phyloP scores from a whole-genome alignment of 202 grass and related monocot species.

The Dendrocalamus latiflorus region DNA sequence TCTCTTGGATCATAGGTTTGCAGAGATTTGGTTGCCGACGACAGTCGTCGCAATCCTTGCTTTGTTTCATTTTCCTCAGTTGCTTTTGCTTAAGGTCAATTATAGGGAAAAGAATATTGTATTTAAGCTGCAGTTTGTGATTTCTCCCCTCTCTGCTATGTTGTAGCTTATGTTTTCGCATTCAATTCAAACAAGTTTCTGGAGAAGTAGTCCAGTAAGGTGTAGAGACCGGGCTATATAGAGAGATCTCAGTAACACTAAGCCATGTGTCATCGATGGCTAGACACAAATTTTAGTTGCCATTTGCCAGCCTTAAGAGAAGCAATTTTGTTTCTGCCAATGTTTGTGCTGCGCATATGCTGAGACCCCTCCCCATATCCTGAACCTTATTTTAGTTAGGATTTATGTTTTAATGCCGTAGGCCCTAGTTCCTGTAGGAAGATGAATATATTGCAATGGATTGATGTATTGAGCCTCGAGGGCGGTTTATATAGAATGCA shows the following conservation, averaged over 20 bases:
- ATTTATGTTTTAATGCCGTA: neutral
- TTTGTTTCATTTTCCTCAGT: constrained; percentile 16
- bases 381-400: neutral
- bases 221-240: neutral
- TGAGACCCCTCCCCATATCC: neutral
- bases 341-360: neutral
- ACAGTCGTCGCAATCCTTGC: neutral
- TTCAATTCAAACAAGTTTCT: constrained; percentile 1
- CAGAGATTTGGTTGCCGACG: neutral
- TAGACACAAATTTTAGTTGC: neutral
- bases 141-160: neutral
- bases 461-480: too few relatives aligned
- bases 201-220: neutral
- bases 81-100: constrained; percentile 26
- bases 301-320: neutral
- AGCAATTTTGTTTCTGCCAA: neutral
- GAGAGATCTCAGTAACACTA: neutral
- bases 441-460: too few relatives aligned
- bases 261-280: neutral
- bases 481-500: too few relatives aligned
- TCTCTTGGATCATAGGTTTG: constrained; percentile 9
- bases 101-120: neutral
- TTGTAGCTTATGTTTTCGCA: neutral
- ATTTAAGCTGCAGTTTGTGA: neutral
- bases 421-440: neutral